Percentiles rank a stretch among this genome's conserved stretches.
These are phyloP conservation scores for Candida sp. DNA, from an alignment of 1,139 yeast genomes.

Conservation along the genomic window DNA sequence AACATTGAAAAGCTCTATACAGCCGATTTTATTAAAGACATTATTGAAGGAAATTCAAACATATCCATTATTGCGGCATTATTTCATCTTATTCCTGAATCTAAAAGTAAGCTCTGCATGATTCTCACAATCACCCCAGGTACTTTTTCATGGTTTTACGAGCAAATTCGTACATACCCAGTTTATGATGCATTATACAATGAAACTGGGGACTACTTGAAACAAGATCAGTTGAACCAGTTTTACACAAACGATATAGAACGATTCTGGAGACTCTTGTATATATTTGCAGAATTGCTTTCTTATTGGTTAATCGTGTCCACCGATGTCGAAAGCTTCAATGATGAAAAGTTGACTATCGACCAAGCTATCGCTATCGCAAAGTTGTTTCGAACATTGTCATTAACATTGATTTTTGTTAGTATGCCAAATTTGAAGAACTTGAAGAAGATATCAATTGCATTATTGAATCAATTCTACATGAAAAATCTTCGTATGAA, in stretches of 20 bases:
- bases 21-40: constrained; percentile 18
- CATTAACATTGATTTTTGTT: constrained; percentile 52
- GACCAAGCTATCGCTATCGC: constrained; percentile 47
- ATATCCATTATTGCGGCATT: constrained; percentile 24
- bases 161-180: constrained; percentile 13
- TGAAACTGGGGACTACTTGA: constrained; percentile 18
- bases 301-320: constrained; percentile 57
- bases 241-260: constrained; percentile 9
- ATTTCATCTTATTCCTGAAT: constrained; percentile 26
- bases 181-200: constrained; percentile 15
- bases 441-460: constrained; percentile 39
- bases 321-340: constrained; percentile 63
- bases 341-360: constrained; percentile 34
- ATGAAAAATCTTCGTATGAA: constrained; percentile 63
- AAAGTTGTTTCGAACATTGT: constrained; percentile 49
- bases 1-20: constrained; percentile 18
- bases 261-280: constrained; percentile 32
- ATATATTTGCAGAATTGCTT: constrained; percentile 36
- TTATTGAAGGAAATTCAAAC: constrained; percentile 12
- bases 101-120: constrained; percentile 32
- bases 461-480: constrained; percentile 66
- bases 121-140: constrained; percentile 33
- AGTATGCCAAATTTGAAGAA: constrained; percentile 16
- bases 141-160: constrained; percentile 27
- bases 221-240: constrained; percentile 9